These are phyloP conservation scores for Pichia nanzhaoensis DNA, from an alignment of 805 yeast genomes.

Conservation along the genomic window DNA sequence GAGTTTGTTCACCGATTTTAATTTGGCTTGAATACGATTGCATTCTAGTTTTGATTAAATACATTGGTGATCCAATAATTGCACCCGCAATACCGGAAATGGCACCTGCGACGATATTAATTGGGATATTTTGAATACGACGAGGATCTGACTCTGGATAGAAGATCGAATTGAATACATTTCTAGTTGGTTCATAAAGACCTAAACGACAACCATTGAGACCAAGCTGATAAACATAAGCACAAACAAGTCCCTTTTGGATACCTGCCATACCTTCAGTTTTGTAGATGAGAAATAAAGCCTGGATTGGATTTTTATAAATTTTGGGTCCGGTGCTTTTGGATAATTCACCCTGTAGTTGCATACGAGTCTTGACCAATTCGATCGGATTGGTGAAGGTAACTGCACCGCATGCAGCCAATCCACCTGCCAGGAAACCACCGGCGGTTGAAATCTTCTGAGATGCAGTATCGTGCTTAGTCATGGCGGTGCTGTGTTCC, in stretches of 20 bases:
- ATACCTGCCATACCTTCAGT: constrained; percentile 84
- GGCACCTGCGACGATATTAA: constrained; percentile 78
- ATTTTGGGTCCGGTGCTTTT: constrained; percentile 40
- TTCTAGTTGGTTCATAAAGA: constrained; percentile 82
- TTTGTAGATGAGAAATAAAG: constrained; percentile 59
- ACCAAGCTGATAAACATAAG: constrained; percentile 85
- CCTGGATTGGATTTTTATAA: constrained; percentile 84
- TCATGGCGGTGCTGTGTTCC: no score
- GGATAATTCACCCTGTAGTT: constrained; percentile 85
- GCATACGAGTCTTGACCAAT: constrained; percentile 92
- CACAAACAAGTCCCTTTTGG: constrained; percentile 85
- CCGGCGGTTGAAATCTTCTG: constrained; percentile 60
- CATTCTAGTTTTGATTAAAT: constrained; percentile 91
- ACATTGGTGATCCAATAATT: constrained; percentile 82
- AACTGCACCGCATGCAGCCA: constrained; percentile 97
- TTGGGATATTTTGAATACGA: constrained; percentile 40
- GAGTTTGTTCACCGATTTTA: constrained; percentile 87
- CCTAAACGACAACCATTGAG: constrained; percentile 94
- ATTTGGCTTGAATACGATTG: constrained; percentile 72
- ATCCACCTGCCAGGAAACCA: constrained; percentile 84
- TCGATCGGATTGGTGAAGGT: constrained; percentile 96
- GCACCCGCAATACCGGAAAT: constrained; percentile 88
- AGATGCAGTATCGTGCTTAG: constrained; percentile 31
- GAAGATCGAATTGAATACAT: constrained; percentile 45
- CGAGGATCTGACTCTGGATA: constrained; percentile 47